phyloP scores from a whole-genome alignment of 768 basidiomycete genomes.

The Exsudoporus frostii region DNA sequence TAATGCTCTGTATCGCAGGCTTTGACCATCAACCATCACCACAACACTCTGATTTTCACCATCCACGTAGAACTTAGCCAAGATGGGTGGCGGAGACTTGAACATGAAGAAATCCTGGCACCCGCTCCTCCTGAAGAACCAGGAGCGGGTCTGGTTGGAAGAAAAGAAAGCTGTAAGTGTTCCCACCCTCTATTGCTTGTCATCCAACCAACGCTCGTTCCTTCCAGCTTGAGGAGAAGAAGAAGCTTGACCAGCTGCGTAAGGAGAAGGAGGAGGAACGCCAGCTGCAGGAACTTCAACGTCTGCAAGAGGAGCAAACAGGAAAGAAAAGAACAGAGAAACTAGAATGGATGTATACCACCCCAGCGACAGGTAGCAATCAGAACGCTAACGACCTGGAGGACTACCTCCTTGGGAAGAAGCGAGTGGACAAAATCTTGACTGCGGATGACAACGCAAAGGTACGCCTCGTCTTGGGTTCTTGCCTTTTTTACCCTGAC shows the following conservation, averaged over 20 bases:
- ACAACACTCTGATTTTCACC: conserved; percentile 5
- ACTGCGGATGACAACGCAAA: conserved; percentile 91
- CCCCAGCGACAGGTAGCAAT: conserved; percentile 85
- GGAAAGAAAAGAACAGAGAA: conserved; percentile 93
- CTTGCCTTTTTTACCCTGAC: neutral
- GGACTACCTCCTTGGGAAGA: conserved; percentile 96
- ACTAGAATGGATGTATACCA: conserved; percentile 99
- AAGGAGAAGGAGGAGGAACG: conserved; percentile 99
- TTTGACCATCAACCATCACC: conserved; percentile 7
- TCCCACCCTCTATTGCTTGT: neutral
- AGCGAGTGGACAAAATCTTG: conserved; percentile 93
- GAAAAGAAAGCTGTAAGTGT: conserved; percentile 89
- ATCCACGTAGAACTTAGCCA: conserved; percentile 37
- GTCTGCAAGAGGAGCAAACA: conserved; percentile 92
- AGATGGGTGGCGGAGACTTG: conserved; percentile 97
- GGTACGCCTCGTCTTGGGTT: conserved; percentile 36
- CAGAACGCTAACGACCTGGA: conserved; percentile 91
- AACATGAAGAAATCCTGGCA: conserved; percentile 99
- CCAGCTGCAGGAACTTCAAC: conserved; percentile 92
- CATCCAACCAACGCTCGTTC: conserved; percentile 11
- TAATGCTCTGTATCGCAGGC: neutral
- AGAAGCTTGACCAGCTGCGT: conserved; percentile 93
- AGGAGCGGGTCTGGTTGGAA: conserved; percentile 99
- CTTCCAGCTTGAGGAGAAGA: conserved; percentile 91
- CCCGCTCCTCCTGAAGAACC: conserved; percentile 95